Evolutionary conservation across 306 rosid genomes (phyloP).

Genomic region (Cucumis hystrix): DNA sequence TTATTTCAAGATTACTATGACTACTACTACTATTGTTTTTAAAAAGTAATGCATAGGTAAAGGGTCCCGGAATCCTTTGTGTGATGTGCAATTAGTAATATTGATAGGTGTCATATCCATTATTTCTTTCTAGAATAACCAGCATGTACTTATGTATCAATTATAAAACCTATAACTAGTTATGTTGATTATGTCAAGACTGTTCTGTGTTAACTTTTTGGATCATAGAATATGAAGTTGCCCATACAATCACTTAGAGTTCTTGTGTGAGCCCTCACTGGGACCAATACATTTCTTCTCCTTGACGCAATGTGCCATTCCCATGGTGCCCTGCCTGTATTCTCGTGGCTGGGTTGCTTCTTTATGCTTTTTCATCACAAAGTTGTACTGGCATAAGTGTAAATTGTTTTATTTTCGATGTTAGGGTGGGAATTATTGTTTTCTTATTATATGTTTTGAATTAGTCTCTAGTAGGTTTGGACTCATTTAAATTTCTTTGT

Average conservation of each 20-base stretch:
- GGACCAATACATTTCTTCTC: background rate
- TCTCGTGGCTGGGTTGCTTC: background rate
- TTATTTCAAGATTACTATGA: too few species aligned
- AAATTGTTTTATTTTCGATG: background rate
- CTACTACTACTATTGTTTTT: too few species aligned
- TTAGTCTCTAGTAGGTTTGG: slow-evolving; percentile 13
- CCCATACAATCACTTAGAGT: background rate
- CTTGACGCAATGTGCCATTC: background rate
- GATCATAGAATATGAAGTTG: background rate
- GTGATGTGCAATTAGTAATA: background rate
- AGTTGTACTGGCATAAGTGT: background rate
- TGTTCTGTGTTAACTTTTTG: background rate
- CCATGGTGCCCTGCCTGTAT: background rate
- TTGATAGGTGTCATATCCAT: background rate
- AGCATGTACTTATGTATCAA: background rate
- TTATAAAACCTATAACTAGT: background rate
- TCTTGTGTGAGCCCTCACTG: background rate
- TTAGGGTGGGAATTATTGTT: background rate
- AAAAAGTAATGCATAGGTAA: background rate
- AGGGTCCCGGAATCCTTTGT: background rate
- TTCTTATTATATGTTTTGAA: background rate
- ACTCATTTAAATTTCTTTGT: slow-evolving; percentile 9
- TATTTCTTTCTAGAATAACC: background rate
- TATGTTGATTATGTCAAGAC: background rate
- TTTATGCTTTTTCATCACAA: background rate